phyloP scores from a whole-genome alignment of 495 filamentous ascomycete genomes.

The Filosporella fistucella region DNA sequence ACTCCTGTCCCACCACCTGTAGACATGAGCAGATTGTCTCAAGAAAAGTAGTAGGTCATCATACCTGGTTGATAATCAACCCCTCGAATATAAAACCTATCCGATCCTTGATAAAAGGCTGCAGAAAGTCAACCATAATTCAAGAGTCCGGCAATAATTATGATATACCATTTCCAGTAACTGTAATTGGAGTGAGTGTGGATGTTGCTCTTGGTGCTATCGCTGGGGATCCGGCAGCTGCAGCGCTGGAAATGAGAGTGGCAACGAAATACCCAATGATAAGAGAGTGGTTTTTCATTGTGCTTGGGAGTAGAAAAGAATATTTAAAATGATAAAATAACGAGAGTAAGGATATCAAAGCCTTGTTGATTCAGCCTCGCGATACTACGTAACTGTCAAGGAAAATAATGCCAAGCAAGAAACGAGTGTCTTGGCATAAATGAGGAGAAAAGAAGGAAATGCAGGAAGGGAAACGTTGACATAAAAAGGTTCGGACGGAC shows the following conservation, averaged over 20 bases:
- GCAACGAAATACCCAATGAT: not conserved
- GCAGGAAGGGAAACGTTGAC: not conserved
- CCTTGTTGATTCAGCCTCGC: conserved; percentile 2
- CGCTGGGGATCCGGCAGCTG: conserved; percentile 10
- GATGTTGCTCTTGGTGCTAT: conserved; percentile 14
- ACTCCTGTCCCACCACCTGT: conserved; percentile 69
- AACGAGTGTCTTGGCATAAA: conserved; percentile 6
- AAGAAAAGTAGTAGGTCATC: not conserved
- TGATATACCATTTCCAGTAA: conserved; percentile 44
- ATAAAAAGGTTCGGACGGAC: not conserved
- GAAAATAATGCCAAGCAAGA: conserved; percentile 6
- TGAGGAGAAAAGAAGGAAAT: not conserved
- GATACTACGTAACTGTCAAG: not conserved
- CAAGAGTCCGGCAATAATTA: not conserved
- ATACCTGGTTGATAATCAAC: conserved; percentile 91
- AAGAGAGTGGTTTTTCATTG: not conserved
- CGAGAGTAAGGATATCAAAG: not conserved
- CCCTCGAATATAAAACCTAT: conserved; percentile 89
- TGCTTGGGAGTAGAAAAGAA: not conserved
- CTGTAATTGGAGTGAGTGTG: conserved; percentile 42
- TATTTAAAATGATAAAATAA: not conserved
- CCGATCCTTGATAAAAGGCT: conserved; percentile 75
- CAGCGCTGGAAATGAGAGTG: too few species aligned
- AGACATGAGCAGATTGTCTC: not conserved
- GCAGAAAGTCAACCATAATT: conserved; percentile 16